These are phyloP conservation scores for Paraleonurus japonicus DNA, from an alignment of 257 asterid species.

Conservation along the genomic window DNA sequence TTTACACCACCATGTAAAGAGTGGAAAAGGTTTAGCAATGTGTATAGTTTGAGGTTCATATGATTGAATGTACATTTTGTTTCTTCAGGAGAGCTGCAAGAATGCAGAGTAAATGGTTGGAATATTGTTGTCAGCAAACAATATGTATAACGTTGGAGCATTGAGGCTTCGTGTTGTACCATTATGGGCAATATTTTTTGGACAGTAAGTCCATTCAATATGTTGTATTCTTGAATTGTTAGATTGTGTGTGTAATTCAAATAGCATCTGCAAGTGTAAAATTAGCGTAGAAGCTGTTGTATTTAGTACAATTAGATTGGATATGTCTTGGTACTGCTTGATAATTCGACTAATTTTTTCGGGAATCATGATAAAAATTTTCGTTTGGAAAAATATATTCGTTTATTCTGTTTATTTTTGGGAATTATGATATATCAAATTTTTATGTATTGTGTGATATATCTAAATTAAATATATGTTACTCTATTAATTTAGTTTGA, in stretches of 20 bases:
- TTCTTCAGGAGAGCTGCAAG: constrained; percentile 26
- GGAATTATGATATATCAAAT: too few relatives aligned
- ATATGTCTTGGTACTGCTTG: neutral
- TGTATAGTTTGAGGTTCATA: neutral
- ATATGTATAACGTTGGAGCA: constrained; percentile 8
- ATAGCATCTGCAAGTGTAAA: constrained; percentile 29
- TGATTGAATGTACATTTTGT: neutral
- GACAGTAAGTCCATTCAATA: constrained; percentile 4
- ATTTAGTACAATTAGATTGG: neutral
- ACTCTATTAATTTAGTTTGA: too few relatives aligned
- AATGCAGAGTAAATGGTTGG: constrained; percentile 23
- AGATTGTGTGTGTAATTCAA: constrained; percentile 1
- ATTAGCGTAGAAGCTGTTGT: constrained; percentile 13
- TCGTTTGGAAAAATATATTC: neutral
- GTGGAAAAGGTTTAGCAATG: neutral
- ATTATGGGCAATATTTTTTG: neutral
- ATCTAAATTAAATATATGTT: too few relatives aligned
- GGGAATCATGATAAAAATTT: neutral
- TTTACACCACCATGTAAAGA: too few relatives aligned
- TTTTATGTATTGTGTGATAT: too few relatives aligned
- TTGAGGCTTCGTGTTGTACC: constrained; percentile 20
- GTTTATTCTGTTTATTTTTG: neutral
- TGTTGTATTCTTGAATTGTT: constrained; percentile 17
- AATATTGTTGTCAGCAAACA: constrained; percentile 19
- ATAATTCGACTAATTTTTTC: neutral